These are phyloP conservation scores for Solanum chiquidenum DNA, from an alignment of 257 asterid species.

Conservation along the genomic window DNA sequence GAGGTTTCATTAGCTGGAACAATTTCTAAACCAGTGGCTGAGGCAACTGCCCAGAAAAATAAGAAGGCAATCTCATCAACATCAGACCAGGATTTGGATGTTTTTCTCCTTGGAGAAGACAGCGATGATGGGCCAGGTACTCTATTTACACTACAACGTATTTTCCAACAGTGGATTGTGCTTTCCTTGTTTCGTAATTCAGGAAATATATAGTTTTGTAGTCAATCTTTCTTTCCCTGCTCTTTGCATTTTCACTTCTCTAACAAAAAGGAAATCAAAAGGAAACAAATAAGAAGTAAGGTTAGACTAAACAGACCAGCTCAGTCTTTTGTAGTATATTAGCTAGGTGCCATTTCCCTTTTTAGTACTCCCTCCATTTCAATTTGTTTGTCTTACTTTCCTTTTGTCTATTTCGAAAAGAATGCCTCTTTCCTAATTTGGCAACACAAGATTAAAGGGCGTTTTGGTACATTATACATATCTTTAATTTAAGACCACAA, in stretches of 20 bases:
- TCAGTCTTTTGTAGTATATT: not conserved
- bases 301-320: not conserved
- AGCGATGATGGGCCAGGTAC: slow-evolving; percentile 92
- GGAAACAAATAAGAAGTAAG: not conserved
- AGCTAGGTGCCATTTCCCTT: not conserved
- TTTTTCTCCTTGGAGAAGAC: slow-evolving; percentile 91
- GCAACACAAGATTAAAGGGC: not conserved
- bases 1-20: slow-evolving; percentile 37
- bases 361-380: not conserved
- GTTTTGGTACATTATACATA: no score
- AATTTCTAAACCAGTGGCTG: slow-evolving; percentile 29
- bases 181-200: not conserved
- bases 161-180: not conserved
- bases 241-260: not conserved
- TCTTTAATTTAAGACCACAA: not conserved
- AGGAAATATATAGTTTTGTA: not conserved
- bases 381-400: not conserved
- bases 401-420: not conserved
- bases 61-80: slow-evolving; percentile 32
- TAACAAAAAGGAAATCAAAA: not conserved
- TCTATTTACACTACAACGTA: not conserved
- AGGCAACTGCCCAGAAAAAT: slow-evolving; percentile 27
- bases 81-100: slow-evolving; percentile 92
- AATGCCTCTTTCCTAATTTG: not conserved
- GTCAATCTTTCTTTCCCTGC: not conserved